Base-by-base conservation (phyloP, 768 basidiomycete genomes). In the Termitomyces sp. region DNA sequence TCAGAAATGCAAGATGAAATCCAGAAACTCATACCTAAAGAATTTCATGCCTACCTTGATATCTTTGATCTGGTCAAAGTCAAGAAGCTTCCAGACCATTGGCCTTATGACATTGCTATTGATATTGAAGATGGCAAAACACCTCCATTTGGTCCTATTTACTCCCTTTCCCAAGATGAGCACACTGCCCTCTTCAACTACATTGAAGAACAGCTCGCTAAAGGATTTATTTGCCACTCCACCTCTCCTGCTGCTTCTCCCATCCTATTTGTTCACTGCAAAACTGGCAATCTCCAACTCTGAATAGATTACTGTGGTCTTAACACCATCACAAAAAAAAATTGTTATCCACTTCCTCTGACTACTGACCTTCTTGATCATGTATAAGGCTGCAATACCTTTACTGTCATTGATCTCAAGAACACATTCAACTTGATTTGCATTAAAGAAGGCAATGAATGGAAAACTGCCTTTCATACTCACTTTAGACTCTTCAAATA, bases 391-490 rank as follows among this genome's bases (percentile, higher is more conserved):
- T 25, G 25, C 25, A 25, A 25, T 25, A 25, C 25, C 25, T 25
- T 25, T 25, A 25, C 25, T 25, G 25, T 36, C 36, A 36, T 36
- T 9, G 9, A 36, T 36, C 36, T 36, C 36, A 36, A 36, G 36
- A 36, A 36, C 36, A 36, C 9, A 9, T 36, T 36, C 36, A 36
- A 36, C 36, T 2, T 36, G 36, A 25, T 25, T 25, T 25, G 25
- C 25, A 25, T 25, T 25, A 62, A 66, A 3, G 69, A 72, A n/a
- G 78, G 78, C 0, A 71, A 80, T 57, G 72, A 79, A 66, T 76
- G 72, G 75, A 25, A 25, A 25, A 25, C 25, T 81, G 80, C 81
- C 80, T 65, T 80, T 82, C 8, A 7, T 17, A 43, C 42, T 3
- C 42, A 43, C 7, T 7, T 43, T 15, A 17, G 15, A 15, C 42